Base-by-base conservation (phyloP, 148 eudicot species). In the Diospyros lotus region DNA sequence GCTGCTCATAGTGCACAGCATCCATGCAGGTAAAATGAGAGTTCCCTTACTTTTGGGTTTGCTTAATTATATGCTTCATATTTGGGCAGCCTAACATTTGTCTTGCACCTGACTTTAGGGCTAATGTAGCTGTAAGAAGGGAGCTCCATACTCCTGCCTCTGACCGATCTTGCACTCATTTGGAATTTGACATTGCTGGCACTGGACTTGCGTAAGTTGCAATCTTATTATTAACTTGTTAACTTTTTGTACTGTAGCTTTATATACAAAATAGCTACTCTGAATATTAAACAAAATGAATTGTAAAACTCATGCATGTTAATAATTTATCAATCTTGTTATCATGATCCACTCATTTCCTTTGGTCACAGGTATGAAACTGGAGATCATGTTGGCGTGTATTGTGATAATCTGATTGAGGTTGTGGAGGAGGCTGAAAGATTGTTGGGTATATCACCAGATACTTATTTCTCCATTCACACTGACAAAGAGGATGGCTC, bases 331-430 rank as follows among this genome's bases (percentile, higher is more conserved):
- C 11, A 46, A 18, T n/a, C 10, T 52, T 11, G 39, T n/a, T 13
- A 51, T 61, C 38, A 5, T 64, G 28, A n/a, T 63, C 28, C 28
- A 28, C 28, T 52, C 13, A 5, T 45, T 71, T 74, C 69, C 38
- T 53, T 78, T 59, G 11, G 74, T 18, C 51, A 46, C 85, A 95
- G 98, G 72, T 95, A 95, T 80, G 99, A 95, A 82, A 95, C 99
- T 54, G 99, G 99, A 41, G 99, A 95, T 77, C 99, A 95, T 85
- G 96, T 92, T 79, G 99, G 99, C 76, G 99, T 95, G 15, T 95
- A 88, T 81, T 86, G 90, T 84, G 94, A 95, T 72, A 95, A 95
- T 77, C 76, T 84, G 66, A 60, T 72, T 60, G 97, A 95, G 84
- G 81, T 74, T 44, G 96, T 93, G 39, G 97, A 88, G 79, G 97